These are phyloP conservation scores for Cercophora scortea DNA, from an alignment of 495 filamentous ascomycete genomes.

Conservation along the genomic window DNA sequence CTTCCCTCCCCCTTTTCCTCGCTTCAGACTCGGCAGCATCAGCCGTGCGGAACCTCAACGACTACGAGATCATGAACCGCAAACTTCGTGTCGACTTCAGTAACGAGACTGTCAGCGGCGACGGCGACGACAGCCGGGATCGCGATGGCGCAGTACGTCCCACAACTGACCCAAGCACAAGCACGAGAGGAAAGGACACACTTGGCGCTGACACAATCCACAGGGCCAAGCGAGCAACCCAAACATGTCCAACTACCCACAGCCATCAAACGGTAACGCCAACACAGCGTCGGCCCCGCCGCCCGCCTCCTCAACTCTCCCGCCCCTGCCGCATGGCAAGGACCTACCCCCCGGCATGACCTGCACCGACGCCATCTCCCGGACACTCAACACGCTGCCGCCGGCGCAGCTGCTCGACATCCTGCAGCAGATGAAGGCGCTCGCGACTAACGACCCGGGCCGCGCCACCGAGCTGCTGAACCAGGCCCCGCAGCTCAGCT, in stretches of 20 bases:
- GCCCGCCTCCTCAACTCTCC: constrained; percentile 40
- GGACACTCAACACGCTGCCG: constrained; percentile 76
- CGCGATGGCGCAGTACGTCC: constrained; percentile 16
- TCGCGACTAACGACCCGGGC: constrained; percentile 70
- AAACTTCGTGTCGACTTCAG: constrained; percentile 93
- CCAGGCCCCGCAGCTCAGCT: constrained; percentile 87
- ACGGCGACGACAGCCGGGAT: constrained; percentile 21
- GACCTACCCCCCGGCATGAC: constrained; percentile 73
- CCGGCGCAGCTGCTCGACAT: constrained; percentile 90
- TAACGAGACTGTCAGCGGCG: constrained; percentile 75
- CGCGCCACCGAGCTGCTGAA: constrained; percentile 82
- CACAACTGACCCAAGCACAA: too few relatives aligned
- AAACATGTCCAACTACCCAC: constrained; percentile 5
- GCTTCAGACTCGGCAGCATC: constrained; percentile 75
- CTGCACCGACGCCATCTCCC: constrained; percentile 84
- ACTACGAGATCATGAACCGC: constrained; percentile 90
- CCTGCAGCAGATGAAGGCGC: constrained; percentile 85
- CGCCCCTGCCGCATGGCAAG: constrained; percentile 74
- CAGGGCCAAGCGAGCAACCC: neutral
- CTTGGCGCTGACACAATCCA: too few relatives aligned
- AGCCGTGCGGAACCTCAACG: constrained; percentile 91
- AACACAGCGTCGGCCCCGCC: constrained; percentile 21
- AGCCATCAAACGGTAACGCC: constrained; percentile 10
- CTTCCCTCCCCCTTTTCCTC: neutral
- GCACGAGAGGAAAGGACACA: too few relatives aligned